These are phyloP conservation scores for Dendrobium nobile DNA, from an alignment of 106 monocot genomes.

Conservation along the genomic window DNA sequence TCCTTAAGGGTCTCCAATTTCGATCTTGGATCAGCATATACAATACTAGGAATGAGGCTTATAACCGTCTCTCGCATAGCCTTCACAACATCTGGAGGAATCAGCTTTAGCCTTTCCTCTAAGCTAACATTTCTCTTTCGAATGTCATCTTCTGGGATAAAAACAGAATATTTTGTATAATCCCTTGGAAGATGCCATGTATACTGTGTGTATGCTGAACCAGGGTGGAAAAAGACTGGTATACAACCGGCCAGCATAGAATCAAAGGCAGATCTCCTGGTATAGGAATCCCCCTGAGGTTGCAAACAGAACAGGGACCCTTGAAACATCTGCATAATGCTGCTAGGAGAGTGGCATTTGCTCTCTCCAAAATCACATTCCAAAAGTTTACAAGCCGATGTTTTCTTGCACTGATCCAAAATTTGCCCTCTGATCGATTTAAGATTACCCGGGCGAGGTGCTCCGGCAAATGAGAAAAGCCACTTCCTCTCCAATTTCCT, in stretches of 20 bases:
- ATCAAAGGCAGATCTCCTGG: slow-evolving; percentile 84
- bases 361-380: slow-evolving; percentile 80
- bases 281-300: slow-evolving; percentile 78
- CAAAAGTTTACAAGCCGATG: slow-evolving; percentile 46
- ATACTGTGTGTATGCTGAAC: slow-evolving; percentile 78
- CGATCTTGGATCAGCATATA: slow-evolving; percentile 72
- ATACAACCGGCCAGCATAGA: slow-evolving; percentile 92
- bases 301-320: slow-evolving; percentile 83
- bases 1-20: slow-evolving; percentile 55
- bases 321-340: slow-evolving; percentile 85
- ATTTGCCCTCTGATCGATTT: slow-evolving; percentile 59
- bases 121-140: slow-evolving; percentile 51
- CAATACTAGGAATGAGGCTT: slow-evolving; percentile 56
- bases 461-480: slow-evolving; percentile 62
- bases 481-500: slow-evolving; percentile 33
- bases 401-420: slow-evolving; percentile 54
- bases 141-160: slow-evolving; percentile 74
- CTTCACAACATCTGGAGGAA: slow-evolving; percentile 44
- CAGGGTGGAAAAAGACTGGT: slow-evolving; percentile 91
- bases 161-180: slow-evolving; percentile 60
- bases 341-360: slow-evolving; percentile 63
- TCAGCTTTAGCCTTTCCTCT: slow-evolving; percentile 48
- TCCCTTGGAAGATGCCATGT: slow-evolving; percentile 85
- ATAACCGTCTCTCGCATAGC: slow-evolving; percentile 69
- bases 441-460: slow-evolving; percentile 25